Evolutionary conservation across 495 filamentous ascomycete species (phyloP).

Genomic region (Aspergillus olivimuriae): DNA sequence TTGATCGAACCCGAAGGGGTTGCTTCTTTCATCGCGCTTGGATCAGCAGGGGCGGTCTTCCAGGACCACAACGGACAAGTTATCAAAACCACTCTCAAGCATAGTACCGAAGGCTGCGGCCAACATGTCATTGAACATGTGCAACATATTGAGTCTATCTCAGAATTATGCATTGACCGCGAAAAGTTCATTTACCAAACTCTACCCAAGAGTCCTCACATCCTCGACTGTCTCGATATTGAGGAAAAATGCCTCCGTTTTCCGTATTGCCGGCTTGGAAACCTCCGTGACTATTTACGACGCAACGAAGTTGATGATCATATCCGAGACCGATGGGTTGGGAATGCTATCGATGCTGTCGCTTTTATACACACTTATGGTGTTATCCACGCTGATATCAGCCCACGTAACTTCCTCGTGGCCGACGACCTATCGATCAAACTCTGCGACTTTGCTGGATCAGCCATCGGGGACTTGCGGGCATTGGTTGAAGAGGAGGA

Average conservation of each 20-base stretch:
- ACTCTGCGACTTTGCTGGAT: conserved; percentile 23
- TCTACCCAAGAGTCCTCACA: conserved; percentile 8
- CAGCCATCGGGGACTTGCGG: conserved; percentile 4
- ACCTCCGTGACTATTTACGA: conserved; percentile 12
- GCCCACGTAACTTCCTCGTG: conserved; percentile 27
- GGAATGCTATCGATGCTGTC: conserved; percentile 22
- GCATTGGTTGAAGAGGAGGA: conserved; percentile 10
- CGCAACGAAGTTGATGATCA: conserved; percentile 1
- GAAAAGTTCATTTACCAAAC: conserved; percentile 12
- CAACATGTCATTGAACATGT: conserved; percentile 1
- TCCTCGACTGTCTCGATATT: conserved; percentile 15
- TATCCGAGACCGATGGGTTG: conserved; percentile 17
- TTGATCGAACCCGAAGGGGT: neutral
- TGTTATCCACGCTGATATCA: conserved; percentile 25
- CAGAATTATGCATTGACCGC: conserved; percentile 5
- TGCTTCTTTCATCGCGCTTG: conserved; percentile 5
- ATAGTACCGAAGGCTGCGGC: conserved; percentile 7
- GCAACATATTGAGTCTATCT: conserved; percentile 3
- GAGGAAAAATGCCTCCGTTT: conserved; percentile 7
- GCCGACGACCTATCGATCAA: conserved; percentile 23
- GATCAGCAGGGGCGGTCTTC: conserved; percentile 7
- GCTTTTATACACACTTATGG: conserved; percentile 14
- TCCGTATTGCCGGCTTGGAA: conserved; percentile 6
- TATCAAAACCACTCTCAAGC: conserved; percentile 10
- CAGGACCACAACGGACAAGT: neutral